Evolutionary conservation across 1,284 basidiomycete genomes (phyloP).

Genomic region (Earliella scabrosa): DNA sequence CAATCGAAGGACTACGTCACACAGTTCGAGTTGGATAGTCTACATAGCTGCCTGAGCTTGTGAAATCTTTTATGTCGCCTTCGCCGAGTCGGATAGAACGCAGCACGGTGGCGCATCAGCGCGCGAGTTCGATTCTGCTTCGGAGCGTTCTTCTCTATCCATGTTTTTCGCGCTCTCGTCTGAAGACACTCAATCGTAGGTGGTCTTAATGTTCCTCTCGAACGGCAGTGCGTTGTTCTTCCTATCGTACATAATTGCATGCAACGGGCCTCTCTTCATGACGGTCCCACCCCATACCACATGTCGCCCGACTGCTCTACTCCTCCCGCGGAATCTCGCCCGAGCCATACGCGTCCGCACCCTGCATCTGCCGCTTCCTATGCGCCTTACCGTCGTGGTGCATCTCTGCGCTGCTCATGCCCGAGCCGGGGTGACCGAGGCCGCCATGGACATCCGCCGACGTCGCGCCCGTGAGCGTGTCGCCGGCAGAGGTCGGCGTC

Average conservation of each 20-base stretch:
- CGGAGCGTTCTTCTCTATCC: too few relatives aligned
- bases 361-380: slow-evolving; percentile 33
- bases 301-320: slow-evolving; percentile 12
- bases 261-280: neutral
- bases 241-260: neutral
- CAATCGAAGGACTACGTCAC: too few relatives aligned
- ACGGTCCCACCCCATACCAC: too few relatives aligned
- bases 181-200: too few relatives aligned
- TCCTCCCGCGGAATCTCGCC: slow-evolving; percentile 24
- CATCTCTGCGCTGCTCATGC: slow-evolving; percentile 37
- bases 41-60: too few relatives aligned
- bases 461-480: slow-evolving; percentile 37
- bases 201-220: too few relatives aligned
- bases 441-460: slow-evolving; percentile 38
- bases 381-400: slow-evolving; percentile 37
- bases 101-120: too few relatives aligned
- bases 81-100: too few relatives aligned
- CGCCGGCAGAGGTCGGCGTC: slow-evolving; percentile 24
- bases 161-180: too few relatives aligned
- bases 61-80: too few relatives aligned
- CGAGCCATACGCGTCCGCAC: slow-evolving; percentile 28
- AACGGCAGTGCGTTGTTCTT: neutral
- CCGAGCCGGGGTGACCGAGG: slow-evolving; percentile 36
- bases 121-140: too few relatives aligned
- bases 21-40: too few relatives aligned